Conservation (phyloP, 805 yeast genomes). For the Kuraishia hungarica region DNA sequence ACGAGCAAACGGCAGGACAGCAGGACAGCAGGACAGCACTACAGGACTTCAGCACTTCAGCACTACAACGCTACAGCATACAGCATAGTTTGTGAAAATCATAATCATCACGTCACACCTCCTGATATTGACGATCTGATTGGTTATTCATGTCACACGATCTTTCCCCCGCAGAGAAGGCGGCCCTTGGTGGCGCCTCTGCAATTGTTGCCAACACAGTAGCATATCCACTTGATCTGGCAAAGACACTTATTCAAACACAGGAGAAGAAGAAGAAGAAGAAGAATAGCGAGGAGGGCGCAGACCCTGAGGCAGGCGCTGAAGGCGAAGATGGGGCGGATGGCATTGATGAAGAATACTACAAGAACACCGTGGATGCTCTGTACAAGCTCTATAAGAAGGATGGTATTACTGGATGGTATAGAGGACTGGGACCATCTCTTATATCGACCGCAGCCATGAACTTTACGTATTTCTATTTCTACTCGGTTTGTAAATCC, state of each 20-base stretch:
- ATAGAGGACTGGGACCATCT: conserved; percentile 63
- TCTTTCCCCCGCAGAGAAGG: conserved; percentile 65
- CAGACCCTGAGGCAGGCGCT: not conserved
- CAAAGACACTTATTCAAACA: conserved; percentile 71
- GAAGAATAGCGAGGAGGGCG: conserved; percentile 11
- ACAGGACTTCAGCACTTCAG: no score
- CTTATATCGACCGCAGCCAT: conserved; percentile 67
- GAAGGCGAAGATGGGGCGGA: conserved; percentile 3
- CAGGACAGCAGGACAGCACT: no score
- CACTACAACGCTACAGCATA: no score
- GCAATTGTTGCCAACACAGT: conserved; percentile 71
- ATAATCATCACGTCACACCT: no score
- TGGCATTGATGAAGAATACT: conserved; percentile 21
- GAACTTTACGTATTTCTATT: conserved; percentile 77
- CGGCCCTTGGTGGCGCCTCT: conserved; percentile 76
- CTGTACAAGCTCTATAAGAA: conserved; percentile 44
- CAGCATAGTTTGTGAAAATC: no score
- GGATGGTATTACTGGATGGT: conserved; percentile 62
- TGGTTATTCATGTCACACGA: not conserved
- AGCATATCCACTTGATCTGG: conserved; percentile 75
- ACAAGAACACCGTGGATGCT: conserved; percentile 56
- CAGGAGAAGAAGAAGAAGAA: conserved; percentile 45
- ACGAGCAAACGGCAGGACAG: no score
- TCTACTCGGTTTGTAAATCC: conserved; percentile 70
- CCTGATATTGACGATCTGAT: no score